Evolutionary conservation across 2,329 filamentous ascomycete species (phyloP), one percentile per base, ranked within the genome.

Genomic region (Colletotrichum aenigma): DNA sequence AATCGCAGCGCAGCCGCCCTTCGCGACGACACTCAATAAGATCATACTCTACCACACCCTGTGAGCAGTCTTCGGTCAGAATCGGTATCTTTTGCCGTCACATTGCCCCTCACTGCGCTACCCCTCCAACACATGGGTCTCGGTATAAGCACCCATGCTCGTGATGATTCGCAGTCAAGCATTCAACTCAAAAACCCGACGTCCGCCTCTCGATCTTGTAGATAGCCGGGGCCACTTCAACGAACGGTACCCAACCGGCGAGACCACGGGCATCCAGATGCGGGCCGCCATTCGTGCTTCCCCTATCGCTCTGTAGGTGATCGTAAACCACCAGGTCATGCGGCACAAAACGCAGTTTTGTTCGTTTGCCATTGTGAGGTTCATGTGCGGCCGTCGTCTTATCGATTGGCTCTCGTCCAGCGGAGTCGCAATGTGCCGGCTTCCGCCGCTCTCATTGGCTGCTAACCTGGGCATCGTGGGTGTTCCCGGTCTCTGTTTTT

Each of bases 201-300:
- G 18, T 48, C 43, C 43, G 43, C 43, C 43, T 24, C 9, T 36
- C 26, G 30, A 7, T 34, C n/a, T 15, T 16, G 24, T 30, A 8
- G 48, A 21, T 28, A 15, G 66, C 55, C n/a, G 24, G 16, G 28
- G 13, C n/a, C 13, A 6, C 21, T 21, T 52, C 60, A 30, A 64
- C 38, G n/a, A 64, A 68, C 64, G 65, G 55, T 58, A 65, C 36
- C 78, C 77, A 79, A 78, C 62, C 77, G 77, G 67, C 32, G 15
- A 34, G 70, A 7, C 70, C 78, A 79, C 78, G 78, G 66, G 78
- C 71, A 30, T 65, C 26, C 21, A 9, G 18, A 32, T 16, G 16
- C 38, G 21, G 36, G n/a, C 52, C 30, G 26, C 48, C 26, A 75
- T 75, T 75, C 73, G 73, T 62, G 4, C 16, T 13, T 26, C 7